Percentiles rank a stretch among this genome's conserved stretches.
Conservation (phyloP, 2,329 filamentous ascomycete species). For the Alternaria viburni region DNA sequence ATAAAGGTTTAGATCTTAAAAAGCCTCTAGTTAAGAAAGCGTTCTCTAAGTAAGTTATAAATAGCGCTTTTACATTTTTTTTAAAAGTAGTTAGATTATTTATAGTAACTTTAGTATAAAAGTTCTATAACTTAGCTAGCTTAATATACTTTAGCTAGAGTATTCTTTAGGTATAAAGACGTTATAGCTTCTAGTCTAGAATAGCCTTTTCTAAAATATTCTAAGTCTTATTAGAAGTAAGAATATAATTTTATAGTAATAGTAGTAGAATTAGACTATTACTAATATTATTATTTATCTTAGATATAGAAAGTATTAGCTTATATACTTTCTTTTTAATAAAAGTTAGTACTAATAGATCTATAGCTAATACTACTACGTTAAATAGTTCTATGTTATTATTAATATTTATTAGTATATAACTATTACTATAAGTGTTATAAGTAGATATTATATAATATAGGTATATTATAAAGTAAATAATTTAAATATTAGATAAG, state of each 20-base stretch:
- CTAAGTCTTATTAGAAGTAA: background rate
- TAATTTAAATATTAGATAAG: background rate
- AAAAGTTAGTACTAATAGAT: background rate
- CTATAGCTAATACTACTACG: background rate
- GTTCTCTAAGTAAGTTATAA: background rate
- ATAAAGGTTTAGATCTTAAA: background rate
- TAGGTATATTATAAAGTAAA: background rate
- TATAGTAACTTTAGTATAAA: background rate
- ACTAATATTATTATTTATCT: background rate
- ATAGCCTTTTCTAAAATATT: background rate
- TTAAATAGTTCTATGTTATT: background rate
- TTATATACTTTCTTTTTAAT: background rate
- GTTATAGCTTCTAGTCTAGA: background rate
- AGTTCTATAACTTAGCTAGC: background rate
- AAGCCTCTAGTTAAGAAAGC: background rate
- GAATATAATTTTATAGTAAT: background rate
- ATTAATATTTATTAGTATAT: background rate
- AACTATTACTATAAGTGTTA: background rate
- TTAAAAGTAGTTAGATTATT: background rate
- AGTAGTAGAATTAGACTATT: background rate
- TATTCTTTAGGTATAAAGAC: accelerated
- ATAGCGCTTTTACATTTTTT: background rate
- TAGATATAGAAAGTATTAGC: background rate
- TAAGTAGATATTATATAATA: background rate
- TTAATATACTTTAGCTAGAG: background rate